Evolutionary conservation across 2,329 filamentous ascomycete genomes (phyloP), one percentile per base, ranked within the genome.

Genomic region (Pseudogymnoascus pannorum): DNA sequence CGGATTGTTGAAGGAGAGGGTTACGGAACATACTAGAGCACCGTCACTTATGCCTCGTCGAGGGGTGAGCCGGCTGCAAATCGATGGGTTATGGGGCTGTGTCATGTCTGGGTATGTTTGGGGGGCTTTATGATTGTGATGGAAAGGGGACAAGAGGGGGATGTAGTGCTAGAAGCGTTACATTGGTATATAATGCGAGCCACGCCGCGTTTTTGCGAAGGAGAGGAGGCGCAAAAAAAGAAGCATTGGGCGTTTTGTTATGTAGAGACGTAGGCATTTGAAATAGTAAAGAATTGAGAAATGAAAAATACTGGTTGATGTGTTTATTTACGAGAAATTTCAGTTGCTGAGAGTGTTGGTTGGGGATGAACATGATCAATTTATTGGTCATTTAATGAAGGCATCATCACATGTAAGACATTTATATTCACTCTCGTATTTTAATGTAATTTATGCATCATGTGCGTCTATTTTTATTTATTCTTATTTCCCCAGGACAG

Each of bases 171-270:
- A 54, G 44, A 54, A 54, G 44, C 44, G 44, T 54, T 31, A 31
- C 44, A 54, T 54, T 31, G 57, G 31, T 58, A 58, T 58, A 58
- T 58, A 58, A 58, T 58, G 57, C 57, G 18, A 54, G 44, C 44
- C 24, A 54, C 44, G 44, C 44, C 44, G 44, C 26, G 26, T 29
- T 54, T 31, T 54, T 54, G 44, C 44, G 57, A 38, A 26, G 57
- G 57, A 58, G 57, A 58, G 31, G 31, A 58, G 57, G 54, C 54
- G 54, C 54, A 58, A 36, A 16, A 58, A 58, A 58, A 58, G 57
- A 58, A 58, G 57, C 57, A 22, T 58, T 26, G 31, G 57, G 57
- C 57, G 57, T 58, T 58, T 36, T 58, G 29, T 31, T 54, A 54
- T 54, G 24, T 54, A 31, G 44, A 54, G 44, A 48, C 42, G 22